Evolutionary conservation across 2,329 filamentous ascomycete genomes (phyloP).

Genomic region (Colletotrichum noveboracense): DNA sequence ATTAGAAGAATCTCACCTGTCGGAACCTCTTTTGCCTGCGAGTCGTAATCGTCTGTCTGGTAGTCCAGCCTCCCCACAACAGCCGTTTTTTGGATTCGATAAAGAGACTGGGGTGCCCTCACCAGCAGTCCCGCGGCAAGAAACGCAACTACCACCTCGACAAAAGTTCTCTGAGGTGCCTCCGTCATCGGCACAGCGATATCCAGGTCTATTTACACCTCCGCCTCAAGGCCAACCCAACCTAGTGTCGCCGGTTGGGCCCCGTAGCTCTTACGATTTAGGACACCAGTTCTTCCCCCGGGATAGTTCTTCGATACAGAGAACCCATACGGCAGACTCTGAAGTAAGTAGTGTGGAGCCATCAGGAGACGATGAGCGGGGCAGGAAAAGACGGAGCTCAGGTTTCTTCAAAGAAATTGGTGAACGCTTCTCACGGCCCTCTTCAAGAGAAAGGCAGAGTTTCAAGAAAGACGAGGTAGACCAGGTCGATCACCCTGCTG

Average conservation of each 20-base stretch:
- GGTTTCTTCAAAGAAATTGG: constrained; percentile 59
- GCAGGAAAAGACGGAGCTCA: constrained; percentile 41
- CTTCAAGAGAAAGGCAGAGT: constrained; percentile 34
- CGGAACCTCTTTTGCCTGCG: constrained; percentile 49
- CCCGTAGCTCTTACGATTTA: constrained; percentile 21
- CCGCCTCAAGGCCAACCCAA: constrained; percentile 17
- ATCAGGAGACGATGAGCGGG: constrained; percentile 39
- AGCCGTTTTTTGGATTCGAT: constrained; percentile 48
- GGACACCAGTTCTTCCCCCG: constrained; percentile 23
- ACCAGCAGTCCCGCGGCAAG: constrained; percentile 15
- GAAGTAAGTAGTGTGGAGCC: constrained; percentile 40
- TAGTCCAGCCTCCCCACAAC: constrained; percentile 30
- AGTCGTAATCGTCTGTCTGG: constrained; percentile 17
- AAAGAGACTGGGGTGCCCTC: constrained; percentile 52
- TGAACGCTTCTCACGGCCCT: constrained; percentile 42
- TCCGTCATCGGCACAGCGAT: constrained; percentile 56
- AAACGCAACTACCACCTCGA: constrained; percentile 26
- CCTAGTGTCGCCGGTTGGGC: constrained; percentile 18
- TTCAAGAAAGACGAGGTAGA: constrained; percentile 26
- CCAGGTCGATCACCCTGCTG: neutral
- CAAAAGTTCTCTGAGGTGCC: constrained; percentile 44
- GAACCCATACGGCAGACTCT: constrained; percentile 43
- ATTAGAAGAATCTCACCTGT: constrained; percentile 58
- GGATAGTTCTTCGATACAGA: constrained; percentile 40
- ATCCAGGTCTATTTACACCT: constrained; percentile 49